These are phyloP conservation scores for Acacia crassicarpa DNA, from an alignment of 306 rosid species.

Conservation along the genomic window DNA sequence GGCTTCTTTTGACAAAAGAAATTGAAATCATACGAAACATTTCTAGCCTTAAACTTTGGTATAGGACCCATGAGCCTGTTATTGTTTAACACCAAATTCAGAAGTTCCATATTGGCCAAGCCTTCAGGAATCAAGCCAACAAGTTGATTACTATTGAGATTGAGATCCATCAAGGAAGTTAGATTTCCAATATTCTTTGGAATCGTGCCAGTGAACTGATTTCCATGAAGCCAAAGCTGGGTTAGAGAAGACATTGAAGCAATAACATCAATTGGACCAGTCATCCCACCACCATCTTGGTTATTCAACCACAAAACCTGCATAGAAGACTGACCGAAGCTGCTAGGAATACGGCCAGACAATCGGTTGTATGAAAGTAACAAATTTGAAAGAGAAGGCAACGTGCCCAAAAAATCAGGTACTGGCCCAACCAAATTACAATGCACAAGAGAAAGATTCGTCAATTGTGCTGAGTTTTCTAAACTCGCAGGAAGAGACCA, in stretches of 20 bases:
- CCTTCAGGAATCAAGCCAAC: constrained; percentile 64
- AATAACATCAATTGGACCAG: constrained; percentile 61
- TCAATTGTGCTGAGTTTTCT: constrained; percentile 49
- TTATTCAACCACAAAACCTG: constrained; percentile 74
- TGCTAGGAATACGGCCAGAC: constrained; percentile 54
- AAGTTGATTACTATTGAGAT: constrained; percentile 66
- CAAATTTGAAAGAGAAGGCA: constrained; percentile 54
- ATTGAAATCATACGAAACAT: constrained; percentile 53
- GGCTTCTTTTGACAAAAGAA: constrained; percentile 63
- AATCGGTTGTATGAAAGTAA: constrained; percentile 56
- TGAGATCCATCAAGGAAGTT: constrained; percentile 60
- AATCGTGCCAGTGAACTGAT: constrained; percentile 62
- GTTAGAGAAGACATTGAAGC: constrained; percentile 58
- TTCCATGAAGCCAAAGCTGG: constrained; percentile 82
- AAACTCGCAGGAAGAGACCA: constrained; percentile 74
- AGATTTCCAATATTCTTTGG: constrained; percentile 61
- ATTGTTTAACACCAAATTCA: constrained; percentile 53
- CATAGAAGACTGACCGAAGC: constrained; percentile 55
- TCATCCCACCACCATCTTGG: constrained; percentile 60
- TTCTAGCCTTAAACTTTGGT: constrained; percentile 60
- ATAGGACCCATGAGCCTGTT: constrained; percentile 72
- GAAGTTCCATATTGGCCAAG: constrained; percentile 61
- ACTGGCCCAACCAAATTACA: constrained; percentile 64
- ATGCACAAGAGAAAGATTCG: constrained; percentile 55
- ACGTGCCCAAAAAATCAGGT: constrained; percentile 66